Evolutionary conservation across 2,329 filamentous ascomycete genomes (phyloP), one percentile per base, ranked within the genome.

Genomic region (Diaporthe destruens): DNA sequence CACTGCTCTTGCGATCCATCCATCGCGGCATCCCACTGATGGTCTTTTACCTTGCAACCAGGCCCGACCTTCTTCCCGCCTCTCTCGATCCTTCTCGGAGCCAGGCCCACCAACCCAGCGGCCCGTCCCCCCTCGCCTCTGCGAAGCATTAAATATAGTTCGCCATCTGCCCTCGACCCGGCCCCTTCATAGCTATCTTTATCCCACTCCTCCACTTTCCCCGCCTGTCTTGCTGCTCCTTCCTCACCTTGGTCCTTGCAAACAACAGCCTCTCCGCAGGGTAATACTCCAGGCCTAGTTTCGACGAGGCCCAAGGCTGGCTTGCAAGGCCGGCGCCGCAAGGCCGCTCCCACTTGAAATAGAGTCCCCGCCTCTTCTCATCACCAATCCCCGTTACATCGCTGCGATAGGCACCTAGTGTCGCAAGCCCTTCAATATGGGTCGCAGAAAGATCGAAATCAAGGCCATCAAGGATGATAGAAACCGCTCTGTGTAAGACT

Each of bases 381-480:
- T 61, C 42, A 32, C 54, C 55, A 73, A 56, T 14, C 57, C 47
- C 65, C 53, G 53, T 69, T 51, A 69, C 73, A 72, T 74, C 56
- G 71, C 57, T 73, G 54, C 54, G 11, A 47, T 49, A 23, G 12
- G 47, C 23, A 53, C 36, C 57, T 59, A 36, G 39, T 67, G 39
- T 67, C 68, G 68, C 71, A n/a, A 68, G 54, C 34, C 59, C 71
- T 75, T 77, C 82, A 85, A 81, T 69, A 99, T 99, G 96, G 96
- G 96, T 83, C 92, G 96, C 84, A 92, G 96, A 89, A 99, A 99
- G 91, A 99, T 99, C 82, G 96, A 98, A 87, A 98, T 99, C 88
- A 98, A 98, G 86, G 94, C 96, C 78, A 98, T 98, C 88, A 98
- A 98, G 85, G 95, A 98, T 91, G 95, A 98, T 84, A 91, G 95